phyloP scores from a whole-genome alignment of 768 basidiomycete species.

The Suillus alpinus region DNA sequence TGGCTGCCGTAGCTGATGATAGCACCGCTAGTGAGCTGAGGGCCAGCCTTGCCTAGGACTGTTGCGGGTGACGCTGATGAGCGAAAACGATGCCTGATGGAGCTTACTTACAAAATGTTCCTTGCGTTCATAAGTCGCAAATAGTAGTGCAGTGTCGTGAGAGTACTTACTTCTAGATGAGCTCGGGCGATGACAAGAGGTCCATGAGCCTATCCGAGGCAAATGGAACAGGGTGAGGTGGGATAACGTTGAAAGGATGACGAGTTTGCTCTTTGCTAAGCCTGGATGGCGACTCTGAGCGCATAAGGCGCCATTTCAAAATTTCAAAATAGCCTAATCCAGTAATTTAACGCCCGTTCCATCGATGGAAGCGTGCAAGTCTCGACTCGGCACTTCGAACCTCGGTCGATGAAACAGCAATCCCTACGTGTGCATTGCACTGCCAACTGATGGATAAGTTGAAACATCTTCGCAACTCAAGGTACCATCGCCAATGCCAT shows the following conservation, averaged over 20 bases:
- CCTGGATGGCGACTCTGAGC: too few relatives aligned
- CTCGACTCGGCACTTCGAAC: too few relatives aligned
- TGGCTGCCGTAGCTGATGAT: slow-evolving; percentile 18
- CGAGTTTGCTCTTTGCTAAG: too few relatives aligned
- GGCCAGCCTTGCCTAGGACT: slow-evolving; percentile 26
- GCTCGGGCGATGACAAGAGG: slow-evolving; percentile 29
- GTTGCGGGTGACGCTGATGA: not conserved
- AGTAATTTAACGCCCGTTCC: too few relatives aligned
- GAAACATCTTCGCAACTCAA: too few relatives aligned
- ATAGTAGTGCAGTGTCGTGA: not conserved
- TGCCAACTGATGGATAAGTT: not conserved
- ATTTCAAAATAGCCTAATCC: too few relatives aligned
- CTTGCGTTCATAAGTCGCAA: slow-evolving; percentile 12
- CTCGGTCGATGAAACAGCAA: too few relatives aligned
- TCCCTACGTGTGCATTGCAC: too few relatives aligned
- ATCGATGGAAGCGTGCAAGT: too few relatives aligned
- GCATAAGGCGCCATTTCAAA: too few relatives aligned
- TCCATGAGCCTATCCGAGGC: slow-evolving; percentile 20
- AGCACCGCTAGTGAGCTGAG: slow-evolving; percentile 24
- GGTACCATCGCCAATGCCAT: too few relatives aligned
- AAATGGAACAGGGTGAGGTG: slow-evolving; percentile 26
- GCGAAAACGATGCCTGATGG: not conserved
- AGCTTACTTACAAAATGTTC: slow-evolving; percentile 22
- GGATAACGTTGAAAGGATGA: slow-evolving; percentile 21
- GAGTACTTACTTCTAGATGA: slow-evolving; percentile 16